Percentiles rank a stretch among this genome's conserved stretches.
Conservation (phyloP, 2,329 filamentous ascomycete genomes). For the Sporothrix sp. region DNA sequence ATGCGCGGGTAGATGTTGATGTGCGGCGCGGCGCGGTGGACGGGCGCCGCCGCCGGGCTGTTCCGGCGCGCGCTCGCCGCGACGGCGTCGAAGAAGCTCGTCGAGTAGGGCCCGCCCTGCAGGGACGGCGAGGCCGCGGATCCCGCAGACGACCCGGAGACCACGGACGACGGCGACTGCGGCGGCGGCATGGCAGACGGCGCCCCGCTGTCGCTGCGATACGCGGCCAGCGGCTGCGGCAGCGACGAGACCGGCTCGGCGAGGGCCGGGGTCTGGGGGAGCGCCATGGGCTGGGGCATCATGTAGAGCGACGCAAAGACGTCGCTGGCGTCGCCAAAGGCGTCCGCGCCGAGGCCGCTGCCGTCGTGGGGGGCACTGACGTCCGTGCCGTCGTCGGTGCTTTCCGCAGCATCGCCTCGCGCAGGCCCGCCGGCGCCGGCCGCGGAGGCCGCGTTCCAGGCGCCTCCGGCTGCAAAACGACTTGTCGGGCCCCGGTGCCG, state of each 20-base stretch:
- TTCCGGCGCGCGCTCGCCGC: background rate
- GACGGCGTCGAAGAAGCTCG: conserved; percentile 1
- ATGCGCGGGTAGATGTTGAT: conserved; percentile 12
- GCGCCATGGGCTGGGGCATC: conserved; percentile 5
- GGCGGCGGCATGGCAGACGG: background rate
- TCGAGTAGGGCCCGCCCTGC: conserved; percentile 1
- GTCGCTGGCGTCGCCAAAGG: background rate
- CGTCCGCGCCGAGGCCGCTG: background rate
- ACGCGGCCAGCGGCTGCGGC: background rate
- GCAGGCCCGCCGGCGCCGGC: background rate
- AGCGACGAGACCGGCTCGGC: background rate
- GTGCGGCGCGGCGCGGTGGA: background rate
- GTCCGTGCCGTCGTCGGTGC: background rate
- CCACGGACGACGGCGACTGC: background rate
- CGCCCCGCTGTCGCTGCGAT: background rate
- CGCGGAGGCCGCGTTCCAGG: conserved; percentile 1
- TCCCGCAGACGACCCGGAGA: background rate
- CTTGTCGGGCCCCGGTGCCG: conserved; percentile 51
- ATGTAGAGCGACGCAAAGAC: conserved; percentile 2
- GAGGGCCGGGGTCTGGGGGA: background rate
- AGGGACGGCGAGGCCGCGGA: background rate
- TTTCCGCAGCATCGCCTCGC: conserved; percentile 13
- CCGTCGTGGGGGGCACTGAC: background rate
- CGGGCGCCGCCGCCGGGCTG: background rate
- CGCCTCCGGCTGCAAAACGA: conserved; percentile 34